Evolutionary conservation across 2,329 filamentous ascomycete species (phyloP).

Genomic region (Trichothecium sympodiale): DNA sequence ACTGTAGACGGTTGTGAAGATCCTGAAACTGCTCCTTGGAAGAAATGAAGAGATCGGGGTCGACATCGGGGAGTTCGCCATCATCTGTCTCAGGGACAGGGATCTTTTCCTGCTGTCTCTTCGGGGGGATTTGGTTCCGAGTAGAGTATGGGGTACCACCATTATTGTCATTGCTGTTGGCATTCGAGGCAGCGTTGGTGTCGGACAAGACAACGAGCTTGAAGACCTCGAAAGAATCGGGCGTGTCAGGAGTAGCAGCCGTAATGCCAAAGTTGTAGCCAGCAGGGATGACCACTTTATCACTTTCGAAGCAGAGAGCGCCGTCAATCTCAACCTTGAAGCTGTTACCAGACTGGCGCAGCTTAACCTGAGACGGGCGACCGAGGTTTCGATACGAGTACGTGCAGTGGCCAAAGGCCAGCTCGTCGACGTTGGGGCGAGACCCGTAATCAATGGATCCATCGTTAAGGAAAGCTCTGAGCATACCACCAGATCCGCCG

Average conservation of each 20-base stretch:
- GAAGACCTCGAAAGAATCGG: constrained; percentile 90
- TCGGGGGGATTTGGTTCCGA: constrained; percentile 18
- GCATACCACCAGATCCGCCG: constrained; percentile 63
- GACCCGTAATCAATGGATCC: constrained; percentile 68
- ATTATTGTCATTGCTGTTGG: constrained; percentile 13
- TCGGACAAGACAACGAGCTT: constrained; percentile 67
- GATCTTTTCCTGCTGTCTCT: constrained; percentile 2
- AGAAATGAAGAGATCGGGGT: constrained; percentile 34
- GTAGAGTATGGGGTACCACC: constrained; percentile 18
- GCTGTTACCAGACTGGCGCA: constrained; percentile 50
- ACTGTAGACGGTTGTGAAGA: constrained; percentile 73
- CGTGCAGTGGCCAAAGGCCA: constrained; percentile 88
- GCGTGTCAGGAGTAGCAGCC: constrained; percentile 78
- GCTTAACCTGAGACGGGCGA: constrained; percentile 65
- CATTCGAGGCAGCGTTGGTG: constrained; percentile 9
- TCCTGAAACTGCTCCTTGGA: constrained; percentile 72
- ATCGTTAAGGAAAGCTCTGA: constrained; percentile 91
- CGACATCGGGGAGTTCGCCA: constrained; percentile 33
- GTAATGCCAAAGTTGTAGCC: constrained; percentile 82
- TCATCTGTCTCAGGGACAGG: constrained; percentile 4
- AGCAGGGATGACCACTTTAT: constrained; percentile 64
- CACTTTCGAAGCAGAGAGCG: constrained; percentile 69
- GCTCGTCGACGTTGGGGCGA: constrained; percentile 66
- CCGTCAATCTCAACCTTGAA: constrained; percentile 78
- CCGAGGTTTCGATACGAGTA: constrained; percentile 89